These are phyloP conservation scores for Trifolium pratense DNA, from an alignment of 306 rosid genomes.

Conservation along the genomic window DNA sequence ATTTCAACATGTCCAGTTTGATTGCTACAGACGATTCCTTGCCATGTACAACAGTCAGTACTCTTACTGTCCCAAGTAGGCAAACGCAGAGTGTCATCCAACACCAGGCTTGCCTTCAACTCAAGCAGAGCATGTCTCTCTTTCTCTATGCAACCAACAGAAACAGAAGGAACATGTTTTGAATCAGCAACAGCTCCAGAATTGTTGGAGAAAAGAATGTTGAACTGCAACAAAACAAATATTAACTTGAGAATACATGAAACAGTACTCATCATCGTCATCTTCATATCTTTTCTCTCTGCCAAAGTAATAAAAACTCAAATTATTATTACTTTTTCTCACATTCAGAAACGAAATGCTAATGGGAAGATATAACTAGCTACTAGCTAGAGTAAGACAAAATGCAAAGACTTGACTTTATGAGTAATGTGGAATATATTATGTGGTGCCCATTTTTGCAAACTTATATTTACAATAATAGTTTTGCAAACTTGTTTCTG, in stretches of 20 bases:
- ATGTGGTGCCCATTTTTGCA: no score
- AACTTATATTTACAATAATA: no score
- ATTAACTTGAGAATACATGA: not conserved
- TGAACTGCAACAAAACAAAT: not conserved
- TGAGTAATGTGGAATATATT: no score
- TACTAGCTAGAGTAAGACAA: no score
- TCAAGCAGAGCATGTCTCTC: conserved; percentile 15
- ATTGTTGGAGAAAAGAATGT: no score
- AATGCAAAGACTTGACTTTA: no score
- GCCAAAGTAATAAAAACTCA: not conserved
- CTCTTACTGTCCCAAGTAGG: not conserved
- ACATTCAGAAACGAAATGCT: no score
- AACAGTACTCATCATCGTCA: not conserved
- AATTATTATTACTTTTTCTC: no score
- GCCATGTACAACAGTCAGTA: conserved; percentile 5
- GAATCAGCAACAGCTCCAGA: no score
- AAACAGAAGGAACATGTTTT: not conserved
- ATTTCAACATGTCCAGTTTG: conserved; percentile 10
- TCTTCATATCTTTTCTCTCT: no score
- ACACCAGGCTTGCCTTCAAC: not conserved
- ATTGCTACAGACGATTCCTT: not conserved
- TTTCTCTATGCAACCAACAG: not conserved
- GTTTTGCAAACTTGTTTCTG: no score
- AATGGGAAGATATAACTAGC: no score
- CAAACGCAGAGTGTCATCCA: not conserved